These are phyloP conservation scores for Spathaspora girioi DNA, from an alignment of 805 yeast genomes.

Conservation along the genomic window DNA sequence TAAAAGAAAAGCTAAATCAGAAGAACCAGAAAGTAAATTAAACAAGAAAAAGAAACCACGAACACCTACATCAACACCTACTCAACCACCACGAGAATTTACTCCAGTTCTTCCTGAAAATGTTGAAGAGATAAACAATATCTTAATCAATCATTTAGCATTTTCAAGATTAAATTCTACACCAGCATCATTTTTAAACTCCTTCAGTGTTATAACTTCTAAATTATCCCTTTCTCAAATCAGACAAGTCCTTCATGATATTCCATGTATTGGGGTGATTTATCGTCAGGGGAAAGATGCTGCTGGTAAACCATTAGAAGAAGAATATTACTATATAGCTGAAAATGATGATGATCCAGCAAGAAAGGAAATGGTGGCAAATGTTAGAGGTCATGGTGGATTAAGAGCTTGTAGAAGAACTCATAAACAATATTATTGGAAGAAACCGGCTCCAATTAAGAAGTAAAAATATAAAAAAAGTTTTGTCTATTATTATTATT, in stretches of 20 bases:
- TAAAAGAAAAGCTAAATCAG: slow-evolving; percentile 29
- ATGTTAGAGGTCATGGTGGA: slow-evolving; percentile 75
- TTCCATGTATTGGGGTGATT: slow-evolving; percentile 78
- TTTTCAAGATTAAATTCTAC: slow-evolving; percentile 85
- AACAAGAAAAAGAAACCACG: slow-evolving; percentile 13
- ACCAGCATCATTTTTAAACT: slow-evolving; percentile 68
- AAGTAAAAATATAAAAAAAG: slow-evolving; percentile 19
- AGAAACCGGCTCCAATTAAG: slow-evolving; percentile 51
- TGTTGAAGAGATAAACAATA: slow-evolving; percentile 53
- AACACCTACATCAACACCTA: slow-evolving; percentile 10
- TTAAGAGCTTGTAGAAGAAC: slow-evolving; percentile 87
- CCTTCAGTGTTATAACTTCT: slow-evolving; percentile 56
- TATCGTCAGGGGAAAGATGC: slow-evolving; percentile 92
- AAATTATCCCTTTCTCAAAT: slow-evolving; percentile 42
- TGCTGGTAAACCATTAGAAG: slow-evolving; percentile 90
- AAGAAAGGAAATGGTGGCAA: slow-evolving; percentile 67
- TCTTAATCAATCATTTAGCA: slow-evolving; percentile 80
- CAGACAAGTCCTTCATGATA: slow-evolving; percentile 39
- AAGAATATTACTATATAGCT: slow-evolving; percentile 86
- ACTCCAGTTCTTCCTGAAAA: slow-evolving; percentile 24
- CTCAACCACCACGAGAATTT: slow-evolving; percentile 15
- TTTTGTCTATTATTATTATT: background rate
- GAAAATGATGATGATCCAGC: slow-evolving; percentile 74
- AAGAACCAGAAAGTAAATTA: slow-evolving; percentile 24
- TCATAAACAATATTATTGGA: slow-evolving; percentile 86